Evolutionary conservation across 306 rosid species (phyloP).

Genomic region (Prosopis cineraria): DNA sequence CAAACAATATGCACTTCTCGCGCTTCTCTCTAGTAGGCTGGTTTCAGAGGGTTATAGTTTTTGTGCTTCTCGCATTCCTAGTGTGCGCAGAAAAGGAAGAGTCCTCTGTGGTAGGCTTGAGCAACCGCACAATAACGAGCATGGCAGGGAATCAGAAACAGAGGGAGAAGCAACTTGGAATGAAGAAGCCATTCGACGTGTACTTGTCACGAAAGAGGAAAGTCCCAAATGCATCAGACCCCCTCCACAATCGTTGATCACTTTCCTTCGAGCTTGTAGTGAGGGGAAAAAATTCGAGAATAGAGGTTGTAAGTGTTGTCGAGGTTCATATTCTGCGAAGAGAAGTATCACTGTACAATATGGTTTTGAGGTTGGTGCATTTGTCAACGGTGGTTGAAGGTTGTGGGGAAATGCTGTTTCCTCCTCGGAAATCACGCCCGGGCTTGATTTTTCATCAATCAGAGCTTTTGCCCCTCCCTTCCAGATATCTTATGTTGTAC

Average conservation of each 20-base stretch:
- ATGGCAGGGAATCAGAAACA: slow-evolving; percentile 34
- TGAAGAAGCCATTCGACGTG: slow-evolving; percentile 34
- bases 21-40: slow-evolving; percentile 34
- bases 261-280: slow-evolving; percentile 9
- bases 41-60: slow-evolving; percentile 41
- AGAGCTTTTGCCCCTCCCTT: background rate
- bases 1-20: slow-evolving; percentile 50
- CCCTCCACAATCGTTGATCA: slow-evolving; percentile 88
- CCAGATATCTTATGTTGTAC: slow-evolving; percentile 20
- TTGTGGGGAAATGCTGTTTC: slow-evolving; percentile 27
- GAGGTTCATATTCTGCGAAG: slow-evolving; percentile 1
- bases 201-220: slow-evolving; percentile 67
- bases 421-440: slow-evolving; percentile 13
- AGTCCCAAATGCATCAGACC: slow-evolving; percentile 92
- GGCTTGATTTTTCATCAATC: slow-evolving; percentile 21
- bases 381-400: slow-evolving; percentile 34
- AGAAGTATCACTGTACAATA: background rate
- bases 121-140: background rate
- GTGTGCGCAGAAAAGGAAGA: slow-evolving; percentile 47
- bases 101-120: slow-evolving; percentile 18
- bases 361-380: slow-evolving; percentile 25
- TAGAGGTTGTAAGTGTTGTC: background rate
- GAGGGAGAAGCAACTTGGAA: slow-evolving; percentile 13
- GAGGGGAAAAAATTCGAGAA: slow-evolving; percentile 20
- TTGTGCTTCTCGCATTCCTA: slow-evolving; percentile 45